Evolutionary conservation across 108 stramenopile species (phyloP).

Genomic region (Fragilariopsis cylindrus): DNA sequence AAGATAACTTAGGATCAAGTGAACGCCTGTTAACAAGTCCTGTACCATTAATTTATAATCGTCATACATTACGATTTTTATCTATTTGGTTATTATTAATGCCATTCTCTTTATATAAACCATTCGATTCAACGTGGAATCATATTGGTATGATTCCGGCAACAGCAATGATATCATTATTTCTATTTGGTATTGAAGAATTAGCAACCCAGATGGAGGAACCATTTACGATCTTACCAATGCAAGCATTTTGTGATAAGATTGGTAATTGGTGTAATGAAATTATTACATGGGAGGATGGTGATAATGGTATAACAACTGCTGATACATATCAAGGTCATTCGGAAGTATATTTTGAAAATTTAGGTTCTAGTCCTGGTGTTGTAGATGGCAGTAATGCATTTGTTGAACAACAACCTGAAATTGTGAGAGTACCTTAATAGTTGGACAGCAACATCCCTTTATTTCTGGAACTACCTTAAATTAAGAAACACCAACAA

Average conservation of each 20-base stretch:
- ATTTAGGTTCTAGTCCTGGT: background rate
- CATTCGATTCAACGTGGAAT: slow-evolving; percentile 55
- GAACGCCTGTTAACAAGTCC: slow-evolving; percentile 66
- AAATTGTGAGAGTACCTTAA: no score
- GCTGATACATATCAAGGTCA: slow-evolving; percentile 4
- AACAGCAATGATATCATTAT: slow-evolving; percentile 45
- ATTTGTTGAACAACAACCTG: background rate
- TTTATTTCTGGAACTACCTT: no score
- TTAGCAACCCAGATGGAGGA: slow-evolving; percentile 73
- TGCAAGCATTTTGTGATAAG: slow-evolving; percentile 71
- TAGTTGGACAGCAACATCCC: no score
- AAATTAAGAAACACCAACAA: no score
- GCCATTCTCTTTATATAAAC: slow-evolving; percentile 55
- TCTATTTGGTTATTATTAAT: slow-evolving; percentile 53
- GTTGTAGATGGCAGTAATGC: slow-evolving; percentile 15
- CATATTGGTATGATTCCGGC: slow-evolving; percentile 60
- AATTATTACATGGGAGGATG: slow-evolving; percentile 48
- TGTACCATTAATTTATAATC: slow-evolving; percentile 63
- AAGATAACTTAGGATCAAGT: slow-evolving; percentile 63
- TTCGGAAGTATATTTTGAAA: slow-evolving; percentile 9
- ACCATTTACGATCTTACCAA: slow-evolving; percentile 73
- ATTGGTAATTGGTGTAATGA: slow-evolving; percentile 58
- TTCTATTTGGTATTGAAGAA: slow-evolving; percentile 77
- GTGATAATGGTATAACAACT: slow-evolving; percentile 40
- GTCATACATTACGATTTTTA: slow-evolving; percentile 68